Evolutionary conservation across 306 rosid genomes (phyloP).

Genomic region (Echinosophora koreensis): DNA sequence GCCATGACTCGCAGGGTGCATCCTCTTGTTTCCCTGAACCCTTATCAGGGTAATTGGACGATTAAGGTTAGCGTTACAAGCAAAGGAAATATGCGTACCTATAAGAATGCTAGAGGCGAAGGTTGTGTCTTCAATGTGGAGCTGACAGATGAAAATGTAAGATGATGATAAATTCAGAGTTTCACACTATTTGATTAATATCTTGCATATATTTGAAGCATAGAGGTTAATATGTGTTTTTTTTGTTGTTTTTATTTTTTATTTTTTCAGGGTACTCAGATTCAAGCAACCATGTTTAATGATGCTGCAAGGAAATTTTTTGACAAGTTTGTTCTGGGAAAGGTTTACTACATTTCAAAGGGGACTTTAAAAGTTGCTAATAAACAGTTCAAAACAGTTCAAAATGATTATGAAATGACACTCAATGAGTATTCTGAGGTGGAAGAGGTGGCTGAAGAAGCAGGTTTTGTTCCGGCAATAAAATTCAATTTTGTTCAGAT

Average conservation of each 20-base stretch:
- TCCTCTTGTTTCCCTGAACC: slow-evolving; percentile 91
- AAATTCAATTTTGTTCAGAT: slow-evolving; percentile 80
- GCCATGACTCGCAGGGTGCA: slow-evolving; percentile 92
- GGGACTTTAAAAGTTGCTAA: slow-evolving; percentile 88
- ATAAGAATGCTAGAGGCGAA: slow-evolving; percentile 87
- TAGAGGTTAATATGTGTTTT: background rate
- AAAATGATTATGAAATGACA: slow-evolving; percentile 94
- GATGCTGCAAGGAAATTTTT: slow-evolving; percentile 86
- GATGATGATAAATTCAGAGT: slow-evolving; percentile 35
- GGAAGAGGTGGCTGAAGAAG: slow-evolving; percentile 81
- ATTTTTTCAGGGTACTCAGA: slow-evolving; percentile 83
- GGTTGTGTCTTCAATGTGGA: slow-evolving; percentile 98
- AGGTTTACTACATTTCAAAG: slow-evolving; percentile 87
- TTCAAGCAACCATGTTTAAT: slow-evolving; percentile 98
- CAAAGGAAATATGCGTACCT: slow-evolving; percentile 88
- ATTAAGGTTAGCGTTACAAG: slow-evolving; percentile 90
- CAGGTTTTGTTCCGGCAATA: slow-evolving; percentile 75
- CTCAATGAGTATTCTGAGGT: slow-evolving; percentile 90
- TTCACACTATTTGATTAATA: no score
- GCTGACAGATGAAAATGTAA: slow-evolving; percentile 94
- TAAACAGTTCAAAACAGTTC: slow-evolving; percentile 86
- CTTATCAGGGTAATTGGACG: slow-evolving; percentile 92
- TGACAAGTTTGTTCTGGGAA: slow-evolving; percentile 83
- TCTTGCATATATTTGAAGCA: no score
- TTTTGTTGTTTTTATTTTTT: background rate